A percentile compares a stretch with the other conserved stretches of the same genome.
Conservation (phyloP, 225 moss, liverwort and hornwort genomes). For the Bryum argenteum region DNA sequence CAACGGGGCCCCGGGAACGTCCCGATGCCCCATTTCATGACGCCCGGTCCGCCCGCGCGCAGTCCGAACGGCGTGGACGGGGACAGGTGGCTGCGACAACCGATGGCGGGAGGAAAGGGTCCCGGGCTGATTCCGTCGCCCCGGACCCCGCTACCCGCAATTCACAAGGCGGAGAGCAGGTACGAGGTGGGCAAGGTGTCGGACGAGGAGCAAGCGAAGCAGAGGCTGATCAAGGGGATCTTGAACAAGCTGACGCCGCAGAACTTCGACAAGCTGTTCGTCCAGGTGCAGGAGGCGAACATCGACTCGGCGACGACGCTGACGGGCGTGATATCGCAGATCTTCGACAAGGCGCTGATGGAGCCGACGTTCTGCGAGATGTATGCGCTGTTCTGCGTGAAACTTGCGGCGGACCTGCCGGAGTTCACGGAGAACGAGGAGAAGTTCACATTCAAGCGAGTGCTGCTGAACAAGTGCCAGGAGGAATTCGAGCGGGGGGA, state of each 20-base stretch:
- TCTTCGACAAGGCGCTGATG: slow-evolving; percentile 94
- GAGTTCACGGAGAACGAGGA: slow-evolving; percentile 85
- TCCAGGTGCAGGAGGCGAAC: slow-evolving; percentile 83
- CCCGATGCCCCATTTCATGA: slow-evolving; percentile 63
- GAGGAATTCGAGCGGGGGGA: slow-evolving; percentile 95
- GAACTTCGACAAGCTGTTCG: slow-evolving; percentile 95
- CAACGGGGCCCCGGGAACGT: slow-evolving; percentile 55
- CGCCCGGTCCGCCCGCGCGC: slow-evolving; percentile 60
- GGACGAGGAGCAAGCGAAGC: slow-evolving; percentile 89
- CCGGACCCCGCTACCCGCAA: slow-evolving; percentile 83
- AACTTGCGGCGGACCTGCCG: slow-evolving; percentile 86
- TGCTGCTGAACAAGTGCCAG: slow-evolving; percentile 92
- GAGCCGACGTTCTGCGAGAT: slow-evolving; percentile 99
- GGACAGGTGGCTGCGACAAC: slow-evolving; percentile 90
- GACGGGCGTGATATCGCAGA: slow-evolving; percentile 96
- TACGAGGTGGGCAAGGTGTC: slow-evolving; percentile 91
- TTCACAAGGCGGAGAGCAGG: slow-evolving; percentile 89
- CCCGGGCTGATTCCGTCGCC: slow-evolving; percentile 86
- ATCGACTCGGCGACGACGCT: slow-evolving; percentile 89
- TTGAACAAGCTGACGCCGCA: slow-evolving; percentile 98
- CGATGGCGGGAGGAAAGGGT: slow-evolving; percentile 64
- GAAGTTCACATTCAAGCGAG: slow-evolving; percentile 93
- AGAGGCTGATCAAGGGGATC: slow-evolving; percentile 87
- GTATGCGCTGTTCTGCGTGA: slow-evolving; percentile 92
- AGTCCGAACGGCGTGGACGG: slow-evolving; percentile 82